Conservation (phyloP, 495 filamentous ascomycete genomes). For the Bacidia rubella region DNA sequence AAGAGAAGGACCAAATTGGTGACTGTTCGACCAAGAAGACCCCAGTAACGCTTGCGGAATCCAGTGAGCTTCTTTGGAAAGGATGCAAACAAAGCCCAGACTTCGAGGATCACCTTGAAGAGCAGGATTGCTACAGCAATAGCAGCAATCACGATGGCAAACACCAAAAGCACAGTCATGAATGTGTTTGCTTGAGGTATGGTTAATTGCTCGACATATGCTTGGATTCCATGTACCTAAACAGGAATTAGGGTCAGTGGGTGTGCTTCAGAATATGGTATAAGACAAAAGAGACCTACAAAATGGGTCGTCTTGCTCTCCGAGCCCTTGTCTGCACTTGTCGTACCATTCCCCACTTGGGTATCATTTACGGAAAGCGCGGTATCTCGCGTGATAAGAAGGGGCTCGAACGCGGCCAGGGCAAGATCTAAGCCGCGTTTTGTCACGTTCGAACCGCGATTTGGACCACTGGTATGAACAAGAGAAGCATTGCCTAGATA, state of each 20-base stretch:
- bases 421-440: conserved; percentile 43
- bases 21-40: conserved; percentile 72
- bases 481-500: conserved; percentile 63
- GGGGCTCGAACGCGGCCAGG: conserved; percentile 29
- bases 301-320: conserved; percentile 32
- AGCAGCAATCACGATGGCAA: conserved; percentile 71
- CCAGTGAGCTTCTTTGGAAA: conserved; percentile 69
- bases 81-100: conserved; percentile 77
- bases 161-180: conserved; percentile 86
- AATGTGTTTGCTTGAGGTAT: conserved; percentile 87
- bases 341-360: conserved; percentile 22
- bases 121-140: conserved; percentile 80
- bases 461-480: conserved; percentile 42
- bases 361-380: conserved; percentile 39
- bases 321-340: conserved; percentile 15
- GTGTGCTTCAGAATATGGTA: too few species aligned
- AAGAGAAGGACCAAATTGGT: conserved; percentile 83
- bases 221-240: conserved; percentile 62
- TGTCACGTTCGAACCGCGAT: conserved; percentile 26
- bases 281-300: too few species aligned
- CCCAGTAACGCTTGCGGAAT: conserved; percentile 96
- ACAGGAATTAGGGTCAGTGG: too few species aligned
- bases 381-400: conserved; percentile 38
- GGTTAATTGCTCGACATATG: conserved; percentile 59
- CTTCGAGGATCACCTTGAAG: conserved; percentile 82